These are phyloP conservation scores for Coemansia sp. DNA, from an alignment of 192 early-diverging fungal genomes.

Conservation along the genomic window DNA sequence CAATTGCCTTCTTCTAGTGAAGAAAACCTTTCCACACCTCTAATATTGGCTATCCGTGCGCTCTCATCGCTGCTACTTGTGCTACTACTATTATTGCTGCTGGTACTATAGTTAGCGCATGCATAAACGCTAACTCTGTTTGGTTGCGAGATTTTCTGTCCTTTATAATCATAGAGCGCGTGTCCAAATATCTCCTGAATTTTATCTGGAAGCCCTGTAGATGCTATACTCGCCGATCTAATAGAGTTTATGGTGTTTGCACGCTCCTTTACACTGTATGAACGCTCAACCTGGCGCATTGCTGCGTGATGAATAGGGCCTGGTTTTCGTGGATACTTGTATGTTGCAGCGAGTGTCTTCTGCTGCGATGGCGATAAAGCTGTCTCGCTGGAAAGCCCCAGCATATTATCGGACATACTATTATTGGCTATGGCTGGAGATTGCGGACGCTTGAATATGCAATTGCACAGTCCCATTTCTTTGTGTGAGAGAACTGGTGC, in stretches of 20 bases:
- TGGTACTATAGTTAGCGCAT: constrained; percentile 7
- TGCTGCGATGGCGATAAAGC: no score
- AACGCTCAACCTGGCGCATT: neutral
- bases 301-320: neutral
- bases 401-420: no score
- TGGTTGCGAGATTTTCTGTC: neutral
- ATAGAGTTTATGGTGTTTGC: no score
- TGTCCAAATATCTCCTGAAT: constrained; percentile 17
- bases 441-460: constrained; percentile 15
- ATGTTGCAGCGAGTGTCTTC: no score
- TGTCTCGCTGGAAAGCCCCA: no score
- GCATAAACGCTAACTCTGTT: constrained; percentile 23
- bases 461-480: constrained; percentile 23
- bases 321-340: neutral
- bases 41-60: constrained; percentile 3
- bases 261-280: no score
- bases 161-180: neutral
- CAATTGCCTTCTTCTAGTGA: constrained; percentile 30
- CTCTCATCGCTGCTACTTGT: constrained; percentile 10
- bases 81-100: neutral
- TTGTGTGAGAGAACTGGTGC: constrained; percentile 19
- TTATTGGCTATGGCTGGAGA: neutral
- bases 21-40: constrained; percentile 3
- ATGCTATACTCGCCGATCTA: no score
- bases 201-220: constrained; percentile 6